Percentiles rank a stretch among this genome's conserved stretches.
Conservation (phyloP, 1,284 basidiomycete species). For the Ceratobasidium sp. region DNA sequence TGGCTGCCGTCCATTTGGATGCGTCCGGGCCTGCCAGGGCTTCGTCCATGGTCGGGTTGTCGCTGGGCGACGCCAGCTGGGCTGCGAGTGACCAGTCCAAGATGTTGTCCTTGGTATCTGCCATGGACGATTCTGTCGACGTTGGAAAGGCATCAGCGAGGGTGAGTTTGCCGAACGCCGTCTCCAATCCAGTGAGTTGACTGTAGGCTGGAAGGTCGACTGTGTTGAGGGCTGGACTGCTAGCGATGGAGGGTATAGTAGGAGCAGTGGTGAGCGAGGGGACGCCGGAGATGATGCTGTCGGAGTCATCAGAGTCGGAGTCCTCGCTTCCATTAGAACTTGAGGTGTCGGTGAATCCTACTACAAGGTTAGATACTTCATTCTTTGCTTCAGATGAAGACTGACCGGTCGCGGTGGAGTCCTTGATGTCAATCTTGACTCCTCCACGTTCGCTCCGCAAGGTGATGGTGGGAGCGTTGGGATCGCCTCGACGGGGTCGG, state of each 20-base stretch:
- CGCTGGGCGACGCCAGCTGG: neutral
- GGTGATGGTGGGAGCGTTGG: neutral
- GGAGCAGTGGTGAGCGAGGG: too few species aligned
- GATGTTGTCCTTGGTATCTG: neutral
- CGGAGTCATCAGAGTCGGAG: neutral
- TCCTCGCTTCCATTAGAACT: neutral
- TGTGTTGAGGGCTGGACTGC: too few species aligned
- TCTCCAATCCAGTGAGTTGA: too few species aligned
- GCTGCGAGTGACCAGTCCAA: neutral
- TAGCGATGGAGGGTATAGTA: too few species aligned
- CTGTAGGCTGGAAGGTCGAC: too few species aligned
- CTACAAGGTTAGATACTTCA: too few species aligned
- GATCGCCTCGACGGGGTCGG: neutral
- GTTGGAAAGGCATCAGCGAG: too few species aligned
- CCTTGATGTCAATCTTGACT: too few species aligned
- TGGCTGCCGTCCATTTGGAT: neutral
- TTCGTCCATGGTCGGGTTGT: conserved; percentile 4
- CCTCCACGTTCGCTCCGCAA: neutral
- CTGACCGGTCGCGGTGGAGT: too few species aligned
- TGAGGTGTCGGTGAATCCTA: neutral
- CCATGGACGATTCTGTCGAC: neutral
- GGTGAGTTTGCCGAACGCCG: too few species aligned
- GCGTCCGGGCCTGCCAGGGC: neutral
- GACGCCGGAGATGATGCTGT: too few species aligned
- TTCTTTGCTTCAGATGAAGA: too few species aligned